phyloP scores from a whole-genome alignment of 495 filamentous ascomycete species.

The Aspergillus coremiiformis region DNA sequence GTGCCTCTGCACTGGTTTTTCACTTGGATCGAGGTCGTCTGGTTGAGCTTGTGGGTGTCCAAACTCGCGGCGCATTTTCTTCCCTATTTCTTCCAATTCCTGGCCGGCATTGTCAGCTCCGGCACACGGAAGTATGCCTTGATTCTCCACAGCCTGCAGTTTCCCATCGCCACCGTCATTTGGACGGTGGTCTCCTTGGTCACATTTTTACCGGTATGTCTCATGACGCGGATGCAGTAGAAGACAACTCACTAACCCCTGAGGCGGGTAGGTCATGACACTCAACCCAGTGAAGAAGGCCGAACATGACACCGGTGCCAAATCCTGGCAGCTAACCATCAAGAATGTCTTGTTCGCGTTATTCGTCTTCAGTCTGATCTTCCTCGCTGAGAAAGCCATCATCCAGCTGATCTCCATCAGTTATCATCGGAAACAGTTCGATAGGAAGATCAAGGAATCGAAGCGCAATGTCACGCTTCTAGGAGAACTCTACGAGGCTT shows the following conservation, averaged over 20 bases:
- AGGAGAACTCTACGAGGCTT: conserved; percentile 81
- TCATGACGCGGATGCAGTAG: no score
- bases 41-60: conserved; percentile 79
- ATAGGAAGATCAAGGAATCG: conserved; percentile 75
- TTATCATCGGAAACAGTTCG: conserved; percentile 92
- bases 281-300: conserved; percentile 32
- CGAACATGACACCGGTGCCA: conserved; percentile 24
- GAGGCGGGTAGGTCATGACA: conserved; percentile 44
- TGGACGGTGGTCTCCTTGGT: conserved; percentile 77
- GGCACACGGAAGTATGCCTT: conserved; percentile 89
- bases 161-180: conserved; percentile 78
- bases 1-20: conserved; percentile 75
- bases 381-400: conserved; percentile 71
- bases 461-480: conserved; percentile 78
- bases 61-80: conserved; percentile 75
- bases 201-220: conserved; percentile 61
- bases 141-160: conserved; percentile 70
- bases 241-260: neutral
- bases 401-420: conserved; percentile 90
- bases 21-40: conserved; percentile 85
- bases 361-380: conserved; percentile 70
- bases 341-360: conserved; percentile 67
- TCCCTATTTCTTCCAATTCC: conserved; percentile 77
- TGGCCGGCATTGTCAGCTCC: conserved; percentile 82
- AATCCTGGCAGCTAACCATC: conserved; percentile 53